Percentiles rank a stretch among this genome's conserved stretches.
Evolutionary conservation across 768 basidiomycete genomes (phyloP).

Genomic region (Rubroboletus satanas): DNA sequence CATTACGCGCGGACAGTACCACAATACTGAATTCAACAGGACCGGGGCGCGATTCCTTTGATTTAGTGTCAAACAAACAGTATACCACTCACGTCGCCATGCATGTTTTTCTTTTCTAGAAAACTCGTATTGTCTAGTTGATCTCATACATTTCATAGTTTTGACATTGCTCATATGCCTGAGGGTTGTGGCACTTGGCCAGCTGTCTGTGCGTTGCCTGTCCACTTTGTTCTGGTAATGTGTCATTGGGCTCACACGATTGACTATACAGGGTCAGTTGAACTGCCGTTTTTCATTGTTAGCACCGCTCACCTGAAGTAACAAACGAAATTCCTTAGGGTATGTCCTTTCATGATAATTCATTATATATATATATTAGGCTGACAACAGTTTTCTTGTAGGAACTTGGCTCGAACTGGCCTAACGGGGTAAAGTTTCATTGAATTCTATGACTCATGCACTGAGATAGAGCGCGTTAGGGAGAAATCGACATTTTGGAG

Average conservation of each 20-base stretch:
- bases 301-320: not conserved
- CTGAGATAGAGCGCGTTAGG: conserved; percentile 11
- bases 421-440: conserved; percentile 6
- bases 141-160: conserved; percentile 15
- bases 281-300: not conserved
- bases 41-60: conserved; percentile 36
- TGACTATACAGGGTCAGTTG: conserved; percentile 15
- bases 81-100: conserved; percentile 36
- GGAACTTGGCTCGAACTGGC: conserved; percentile 30
- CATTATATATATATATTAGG: too few species aligned
- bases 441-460: not conserved
- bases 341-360: not conserved
- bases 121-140: fast-evolving
- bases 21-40: conserved; percentile 28
- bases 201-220: conserved; percentile 29
- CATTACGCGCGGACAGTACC: conserved; percentile 34
- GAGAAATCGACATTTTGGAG: conserved; percentile 34
- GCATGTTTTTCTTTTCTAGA: conserved; percentile 6
- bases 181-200: conserved; percentile 40
- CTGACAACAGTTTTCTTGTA: not conserved
- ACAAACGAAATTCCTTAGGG: conserved; percentile 15
- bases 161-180: conserved; percentile 39
- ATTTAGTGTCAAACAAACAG: conserved; percentile 26
- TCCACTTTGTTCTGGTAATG: not conserved
- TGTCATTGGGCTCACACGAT: not conserved